Evolutionary conservation across 2,329 filamentous ascomycete genomes (phyloP), one percentile per base, ranked within the genome.

Genomic region (Monilinia fructicola): DNA sequence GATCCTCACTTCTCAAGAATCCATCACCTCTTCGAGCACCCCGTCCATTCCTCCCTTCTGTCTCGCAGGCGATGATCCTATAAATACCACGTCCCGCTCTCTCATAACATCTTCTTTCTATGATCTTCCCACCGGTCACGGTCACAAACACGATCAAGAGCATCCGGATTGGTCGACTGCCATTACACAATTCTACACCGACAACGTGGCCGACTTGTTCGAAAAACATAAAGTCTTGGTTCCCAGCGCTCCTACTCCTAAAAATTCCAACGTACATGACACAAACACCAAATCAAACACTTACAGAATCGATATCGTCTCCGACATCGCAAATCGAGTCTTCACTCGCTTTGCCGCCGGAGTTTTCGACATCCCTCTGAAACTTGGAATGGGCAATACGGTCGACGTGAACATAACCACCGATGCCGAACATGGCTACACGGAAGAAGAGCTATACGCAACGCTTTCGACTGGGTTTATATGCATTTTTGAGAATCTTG

Each of bases 151-250:
- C 42, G 44, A 60, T 38, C 23, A 60, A 50, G 58, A 50, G 4
- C 12, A 35, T 50, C 48, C 59, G 14, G 48, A 62, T 40, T 62
- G 35, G 59, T 18, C 18, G 40, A 42, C 59, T 16, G 10, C 59
- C 18, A 42, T 62, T 16, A 40, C n/a, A 7, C 31, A 62, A 21
- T 64, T 64, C 26, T 64, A 48, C 14, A 56, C 38, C 14, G 52
- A 42, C 10, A 64, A 55, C 40, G 26, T 53, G 9, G 21, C 53
- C 10, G 78, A 83, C 46, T 80, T 93, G 1, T 80, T 95, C 26
- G 74, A 78, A 0, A 81, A 87, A 48, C 90, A 91, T 75, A 85
- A 84, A 54, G 90, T 86, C 76, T 83, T 81, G 66, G 81, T 93
- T 48, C 83, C 80, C 2, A 64, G 16, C 2, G 89, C 85, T 76